Evolutionary conservation across 2,329 filamentous ascomycete species (phyloP).

Genomic region (Lecanoromycetidae sp.): DNA sequence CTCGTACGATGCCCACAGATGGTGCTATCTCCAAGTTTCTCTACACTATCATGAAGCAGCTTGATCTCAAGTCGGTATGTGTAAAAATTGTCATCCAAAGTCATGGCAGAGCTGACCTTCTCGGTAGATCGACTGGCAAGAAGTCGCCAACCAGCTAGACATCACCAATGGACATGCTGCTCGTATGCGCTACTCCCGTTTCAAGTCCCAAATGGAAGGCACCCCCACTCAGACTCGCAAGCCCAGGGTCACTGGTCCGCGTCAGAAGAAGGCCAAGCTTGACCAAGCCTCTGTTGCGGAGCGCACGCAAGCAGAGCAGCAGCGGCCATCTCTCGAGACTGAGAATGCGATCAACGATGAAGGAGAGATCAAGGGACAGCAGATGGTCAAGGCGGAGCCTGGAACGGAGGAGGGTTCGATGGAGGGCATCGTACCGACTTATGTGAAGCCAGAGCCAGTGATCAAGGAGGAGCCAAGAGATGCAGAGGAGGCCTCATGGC

Average conservation of each 20-base stretch:
- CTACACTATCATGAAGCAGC: conserved; percentile 44
- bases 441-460: not conserved
- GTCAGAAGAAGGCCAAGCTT: conserved; percentile 3
- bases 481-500: not conserved
- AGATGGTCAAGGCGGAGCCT: conserved; percentile 4
- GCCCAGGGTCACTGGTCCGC: conserved; percentile 3
- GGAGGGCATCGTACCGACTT: not conserved
- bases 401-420: not conserved
- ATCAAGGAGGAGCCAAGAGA: not conserved
- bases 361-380: not conserved
- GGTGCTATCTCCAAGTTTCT: conserved; percentile 39
- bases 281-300: not conserved
- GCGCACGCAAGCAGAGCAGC: not conserved
- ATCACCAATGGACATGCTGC: conserved; percentile 47
- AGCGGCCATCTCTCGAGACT: not conserved
- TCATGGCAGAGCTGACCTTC: conserved; percentile 8
- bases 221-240: conserved; percentile 18
- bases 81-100: too few relatives aligned
- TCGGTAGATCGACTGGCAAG: conserved; percentile 41
- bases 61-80: conserved; percentile 40
- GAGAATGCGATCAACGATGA: conserved; percentile 4
- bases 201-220: conserved; percentile 42
- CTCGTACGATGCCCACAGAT: conserved; percentile 37
- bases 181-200: conserved; percentile 45
- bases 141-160: conserved; percentile 37